These are phyloP conservation scores for Sphaceloma murrayae DNA, from an alignment of 2,329 filamentous ascomycete species.

Conservation along the genomic window DNA sequence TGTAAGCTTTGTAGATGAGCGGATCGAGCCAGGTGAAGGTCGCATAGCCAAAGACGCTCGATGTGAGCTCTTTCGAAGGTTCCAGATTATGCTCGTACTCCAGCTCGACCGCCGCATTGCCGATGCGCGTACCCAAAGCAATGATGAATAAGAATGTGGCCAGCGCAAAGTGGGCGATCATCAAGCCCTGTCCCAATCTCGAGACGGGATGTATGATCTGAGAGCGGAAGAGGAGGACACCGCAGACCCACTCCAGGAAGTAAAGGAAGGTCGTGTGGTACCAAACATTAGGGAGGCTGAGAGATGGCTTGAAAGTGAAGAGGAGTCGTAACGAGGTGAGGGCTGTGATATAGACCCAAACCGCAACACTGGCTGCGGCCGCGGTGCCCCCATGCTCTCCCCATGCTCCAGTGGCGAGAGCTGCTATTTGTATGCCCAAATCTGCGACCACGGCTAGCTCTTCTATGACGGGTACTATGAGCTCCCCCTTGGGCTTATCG, in stretches of 20 bases:
- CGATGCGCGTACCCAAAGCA: slow-evolving; percentile 73
- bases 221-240: slow-evolving; percentile 71
- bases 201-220: slow-evolving; percentile 68
- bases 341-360: slow-evolving; percentile 72
- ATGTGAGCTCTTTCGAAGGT: slow-evolving; percentile 76
- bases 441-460: slow-evolving; percentile 63
- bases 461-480: slow-evolving; percentile 62
- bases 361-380: slow-evolving; percentile 56
- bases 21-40: slow-evolving; percentile 88
- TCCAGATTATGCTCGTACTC: slow-evolving; percentile 84
- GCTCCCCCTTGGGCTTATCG: slow-evolving; percentile 65
- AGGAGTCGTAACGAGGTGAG: slow-evolving; percentile 64
- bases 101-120: slow-evolving; percentile 78
- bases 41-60: slow-evolving; percentile 77
- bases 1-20: slow-evolving; percentile 83
- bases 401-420: slow-evolving; percentile 53
- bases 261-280: slow-evolving; percentile 87
- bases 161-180: slow-evolving; percentile 65
- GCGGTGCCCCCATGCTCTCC: slow-evolving; percentile 48
- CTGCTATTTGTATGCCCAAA: slow-evolving; percentile 57
- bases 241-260: slow-evolving; percentile 68
- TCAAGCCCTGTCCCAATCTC: slow-evolving; percentile 50
- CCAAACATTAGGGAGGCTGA: slow-evolving; percentile 70
- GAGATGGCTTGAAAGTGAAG: slow-evolving; percentile 48
- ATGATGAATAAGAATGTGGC: slow-evolving; percentile 65